A percentile compares a stretch with the other conserved stretches of the same genome.
phyloP scores from a whole-genome alignment of 805 yeast species.

The Candida easanensis region DNA sequence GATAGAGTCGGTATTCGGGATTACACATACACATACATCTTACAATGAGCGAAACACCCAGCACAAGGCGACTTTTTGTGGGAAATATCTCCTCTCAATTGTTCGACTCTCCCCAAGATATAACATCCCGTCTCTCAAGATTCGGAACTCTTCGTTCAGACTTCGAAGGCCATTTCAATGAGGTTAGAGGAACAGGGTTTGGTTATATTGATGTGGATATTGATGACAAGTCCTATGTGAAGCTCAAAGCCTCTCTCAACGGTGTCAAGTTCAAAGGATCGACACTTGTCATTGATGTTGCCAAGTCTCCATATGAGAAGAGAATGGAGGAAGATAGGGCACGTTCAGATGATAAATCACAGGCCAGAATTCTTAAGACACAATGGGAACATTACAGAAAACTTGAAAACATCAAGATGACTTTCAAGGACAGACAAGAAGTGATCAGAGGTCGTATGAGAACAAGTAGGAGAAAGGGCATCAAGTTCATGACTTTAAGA shows the following conservation, averaged over 20 bases:
- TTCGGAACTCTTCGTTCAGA: slow-evolving; percentile 57
- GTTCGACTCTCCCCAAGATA: slow-evolving; percentile 40
- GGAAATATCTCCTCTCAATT: slow-evolving; percentile 63
- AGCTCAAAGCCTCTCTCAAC: slow-evolving; percentile 55
- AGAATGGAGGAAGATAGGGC: slow-evolving; percentile 47
- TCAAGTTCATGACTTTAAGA: slow-evolving; percentile 60
- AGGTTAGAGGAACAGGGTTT: slow-evolving; percentile 40
- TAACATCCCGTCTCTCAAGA: slow-evolving; percentile 54
- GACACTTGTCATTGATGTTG: slow-evolving; percentile 56
- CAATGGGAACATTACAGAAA: slow-evolving; percentile 37
- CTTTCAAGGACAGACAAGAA: slow-evolving; percentile 42
- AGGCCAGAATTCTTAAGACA: slow-evolving; percentile 36
- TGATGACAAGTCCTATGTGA: slow-evolving; percentile 41
- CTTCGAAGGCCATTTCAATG: slow-evolving; percentile 52
- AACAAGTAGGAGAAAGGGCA: slow-evolving; percentile 48
- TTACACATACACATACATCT: too few relatives aligned
- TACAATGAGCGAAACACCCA: not conserved
- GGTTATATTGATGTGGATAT: slow-evolving; percentile 66
- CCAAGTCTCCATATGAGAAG: slow-evolving; percentile 52
- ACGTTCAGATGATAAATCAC: slow-evolving; percentile 26
- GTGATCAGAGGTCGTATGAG: slow-evolving; percentile 62
- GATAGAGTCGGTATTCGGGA: too few relatives aligned
- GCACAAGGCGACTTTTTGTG: slow-evolving; percentile 51
- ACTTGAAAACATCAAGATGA: slow-evolving; percentile 33
- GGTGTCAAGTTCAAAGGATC: slow-evolving; percentile 78